phyloP scores from a whole-genome alignment of 192 early-diverging fungal species.

The Rhizoclosmatium sp. region DNA sequence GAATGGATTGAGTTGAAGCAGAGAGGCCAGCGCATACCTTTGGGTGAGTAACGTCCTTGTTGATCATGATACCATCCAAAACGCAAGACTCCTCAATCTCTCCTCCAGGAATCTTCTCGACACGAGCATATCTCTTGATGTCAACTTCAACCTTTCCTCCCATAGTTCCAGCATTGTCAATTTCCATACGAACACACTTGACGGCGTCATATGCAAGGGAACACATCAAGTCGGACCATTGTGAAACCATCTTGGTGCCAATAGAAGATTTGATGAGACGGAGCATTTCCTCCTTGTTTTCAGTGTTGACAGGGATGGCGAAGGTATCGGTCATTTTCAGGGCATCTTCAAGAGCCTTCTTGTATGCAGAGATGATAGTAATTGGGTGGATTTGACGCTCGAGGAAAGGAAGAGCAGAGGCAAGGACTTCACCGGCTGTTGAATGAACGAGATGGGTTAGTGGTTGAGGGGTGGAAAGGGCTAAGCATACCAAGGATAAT shows the following conservation, averaged over 20 bases:
- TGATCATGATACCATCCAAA: slow-evolving; percentile 97
- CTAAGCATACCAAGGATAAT: slow-evolving; percentile 88
- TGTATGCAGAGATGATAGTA: slow-evolving; percentile 93
- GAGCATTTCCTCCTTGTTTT: slow-evolving; percentile 89
- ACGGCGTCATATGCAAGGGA: slow-evolving; percentile 94
- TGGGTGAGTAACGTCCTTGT: slow-evolving; percentile 99
- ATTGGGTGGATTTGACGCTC: slow-evolving; percentile 99
- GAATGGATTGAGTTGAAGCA: too few species aligned
- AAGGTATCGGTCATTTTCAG: slow-evolving; percentile 85
- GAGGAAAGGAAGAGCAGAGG: slow-evolving; percentile 88
- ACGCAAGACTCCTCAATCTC: slow-evolving; percentile 96
- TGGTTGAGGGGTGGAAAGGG: not conserved
- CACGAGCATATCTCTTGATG: slow-evolving; percentile 96
- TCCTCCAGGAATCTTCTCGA: slow-evolving; percentile 99
- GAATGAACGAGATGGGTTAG: not conserved
- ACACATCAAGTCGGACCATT: slow-evolving; percentile 99
- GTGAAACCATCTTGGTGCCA: slow-evolving; percentile 95
- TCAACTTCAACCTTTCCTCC: slow-evolving; percentile 89
- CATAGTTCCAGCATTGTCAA: slow-evolving; percentile 51
- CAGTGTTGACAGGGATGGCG: slow-evolving; percentile 83
- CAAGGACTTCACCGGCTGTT: slow-evolving; percentile 93
- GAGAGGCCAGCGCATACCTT: slow-evolving; percentile 51
- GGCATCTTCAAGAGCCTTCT: slow-evolving; percentile 92
- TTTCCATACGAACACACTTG: slow-evolving; percentile 78
- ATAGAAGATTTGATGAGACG: slow-evolving; percentile 89